Evolutionary conservation across 441 rosid genomes (phyloP).

Genomic region (Rhodomyrtus psidioides): DNA sequence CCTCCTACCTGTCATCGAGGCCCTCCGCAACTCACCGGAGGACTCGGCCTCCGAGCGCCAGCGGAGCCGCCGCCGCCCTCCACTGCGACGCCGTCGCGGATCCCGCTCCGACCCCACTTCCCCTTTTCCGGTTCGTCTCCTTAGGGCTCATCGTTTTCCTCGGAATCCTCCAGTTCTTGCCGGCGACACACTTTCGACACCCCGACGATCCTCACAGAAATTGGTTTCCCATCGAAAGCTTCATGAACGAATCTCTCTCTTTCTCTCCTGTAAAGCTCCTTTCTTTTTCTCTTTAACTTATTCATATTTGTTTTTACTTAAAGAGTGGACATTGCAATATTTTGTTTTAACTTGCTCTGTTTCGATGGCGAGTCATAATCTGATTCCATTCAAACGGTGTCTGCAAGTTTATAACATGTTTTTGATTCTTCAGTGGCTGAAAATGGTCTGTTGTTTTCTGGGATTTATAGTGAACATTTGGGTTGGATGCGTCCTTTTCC

Average conservation of each 20-base stretch:
- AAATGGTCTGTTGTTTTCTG: not conserved
- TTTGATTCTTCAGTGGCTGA: not conserved
- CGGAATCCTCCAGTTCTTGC: conserved; percentile 27
- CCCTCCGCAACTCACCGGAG: conserved; percentile 18
- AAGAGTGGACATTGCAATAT: not conserved
- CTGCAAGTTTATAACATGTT: not conserved
- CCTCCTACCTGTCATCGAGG: conserved; percentile 9
- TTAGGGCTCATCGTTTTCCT: conserved; percentile 15
- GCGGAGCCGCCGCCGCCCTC: not conserved
- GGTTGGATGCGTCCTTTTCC: not conserved
- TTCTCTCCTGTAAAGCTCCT: conserved; percentile 7
- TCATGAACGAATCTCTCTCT: not conserved
- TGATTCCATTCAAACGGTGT: not conserved
- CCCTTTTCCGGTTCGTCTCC: conserved; percentile 17
- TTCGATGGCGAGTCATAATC: not conserved
- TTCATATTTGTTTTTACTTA: not conserved
- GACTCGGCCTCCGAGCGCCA: conserved; percentile 3
- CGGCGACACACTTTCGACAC: conserved; percentile 38
- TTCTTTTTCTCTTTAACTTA: not conserved
- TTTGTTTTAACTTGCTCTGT: not conserved
- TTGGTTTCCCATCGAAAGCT: conserved; percentile 21
- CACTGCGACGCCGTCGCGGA: not conserved
- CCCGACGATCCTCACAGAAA: conserved; percentile 27
- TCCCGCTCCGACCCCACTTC: conserved; percentile 19
- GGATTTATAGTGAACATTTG: not conserved